Conservation (phyloP, 2,329 filamentous ascomycete genomes). For the Dryadomyces sulphureus region DNA sequence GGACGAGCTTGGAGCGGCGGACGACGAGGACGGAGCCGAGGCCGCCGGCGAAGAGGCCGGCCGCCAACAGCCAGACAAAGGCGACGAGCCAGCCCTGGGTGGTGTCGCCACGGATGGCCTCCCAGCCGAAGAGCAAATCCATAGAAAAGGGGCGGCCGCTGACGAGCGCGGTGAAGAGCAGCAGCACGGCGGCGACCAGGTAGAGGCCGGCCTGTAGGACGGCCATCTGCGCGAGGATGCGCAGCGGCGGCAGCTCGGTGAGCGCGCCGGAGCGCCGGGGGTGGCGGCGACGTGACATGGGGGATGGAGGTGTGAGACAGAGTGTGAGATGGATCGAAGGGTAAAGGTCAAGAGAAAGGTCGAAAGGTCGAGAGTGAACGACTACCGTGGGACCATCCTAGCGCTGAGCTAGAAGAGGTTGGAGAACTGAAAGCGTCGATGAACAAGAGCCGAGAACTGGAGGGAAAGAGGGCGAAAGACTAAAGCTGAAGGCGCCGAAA, state of each 20-base stretch:
- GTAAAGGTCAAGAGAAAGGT: background rate
- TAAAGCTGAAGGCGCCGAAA: no score
- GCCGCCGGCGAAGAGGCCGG: constrained; percentile 48
- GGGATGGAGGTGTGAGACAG: no score
- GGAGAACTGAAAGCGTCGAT: no score
- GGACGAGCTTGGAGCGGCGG: constrained; percentile 80
- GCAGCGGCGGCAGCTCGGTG: constrained; percentile 44
- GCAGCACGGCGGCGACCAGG: constrained; percentile 31
- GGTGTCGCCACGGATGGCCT: constrained; percentile 43
- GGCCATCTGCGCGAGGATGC: constrained; percentile 44
- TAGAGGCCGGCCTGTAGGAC: constrained; percentile 43
- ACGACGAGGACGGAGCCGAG: constrained; percentile 74
- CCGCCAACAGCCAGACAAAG: constrained; percentile 42
- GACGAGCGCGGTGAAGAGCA: constrained; percentile 44
- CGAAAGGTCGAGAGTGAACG: no score
- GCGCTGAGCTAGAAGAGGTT: no score
- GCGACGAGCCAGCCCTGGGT: constrained; percentile 46
- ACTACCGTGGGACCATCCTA: no score
- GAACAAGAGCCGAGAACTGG: no score
- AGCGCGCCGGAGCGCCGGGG: constrained; percentile 46
- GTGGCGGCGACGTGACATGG: constrained; percentile 40
- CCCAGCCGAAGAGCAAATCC: constrained; percentile 43
- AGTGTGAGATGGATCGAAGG: background rate
- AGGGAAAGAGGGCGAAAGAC: no score
- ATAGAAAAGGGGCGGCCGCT: constrained; percentile 38